Evolutionary conservation across 2,329 filamentous ascomycete genomes (phyloP), one percentile per base, ranked within the genome.

Genomic region (Bretziella fagacearum): DNA sequence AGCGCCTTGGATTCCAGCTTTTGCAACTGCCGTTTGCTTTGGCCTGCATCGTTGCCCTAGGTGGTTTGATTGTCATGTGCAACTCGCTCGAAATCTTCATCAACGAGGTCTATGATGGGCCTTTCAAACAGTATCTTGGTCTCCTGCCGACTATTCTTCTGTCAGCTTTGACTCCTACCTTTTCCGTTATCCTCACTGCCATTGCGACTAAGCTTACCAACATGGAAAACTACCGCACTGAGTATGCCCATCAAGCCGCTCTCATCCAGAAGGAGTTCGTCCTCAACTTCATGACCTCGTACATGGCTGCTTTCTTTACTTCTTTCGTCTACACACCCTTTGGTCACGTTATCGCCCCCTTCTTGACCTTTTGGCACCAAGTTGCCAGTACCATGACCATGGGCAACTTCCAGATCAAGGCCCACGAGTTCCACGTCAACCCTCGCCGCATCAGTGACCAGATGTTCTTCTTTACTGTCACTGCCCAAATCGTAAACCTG

Each of bases 21-120:
- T 67, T 93, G 13, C 81, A 93, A 58, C 66, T 93, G 2, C 87
- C 87, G 0, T 95, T 98, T 62, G 84, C 84, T 1, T 60, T 93
- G 4, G 69, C 76, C 8, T 87, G 85, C 26, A 66, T 79, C 6
- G 49, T 77, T 20, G 73, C 81, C 1, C 71, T 96, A 5, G 89
- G 89, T 1, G 77, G 77, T 15, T 67, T 96, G 55, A 94, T 96
- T 53, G 77, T 83, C 10, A 76, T 76, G 11, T 91, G 84, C 58
- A 96, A 96, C 60, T 83, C 79, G 6, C 84, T 95, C 52, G 91
- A 98, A 59, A 84, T 96, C 26, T 95, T 96, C 64, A 84, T 98
- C 54, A 87, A 83, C 0, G 86, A 98, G 62, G 78, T 96, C 13
- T 96, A 98, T 61, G 74, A 79, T 51, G 91, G 91, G 0, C 85